Evolutionary conservation across 768 basidiomycete genomes (phyloP), one percentile per base, ranked within the genome.

Genomic region (Leucocoprinus sp.): DNA sequence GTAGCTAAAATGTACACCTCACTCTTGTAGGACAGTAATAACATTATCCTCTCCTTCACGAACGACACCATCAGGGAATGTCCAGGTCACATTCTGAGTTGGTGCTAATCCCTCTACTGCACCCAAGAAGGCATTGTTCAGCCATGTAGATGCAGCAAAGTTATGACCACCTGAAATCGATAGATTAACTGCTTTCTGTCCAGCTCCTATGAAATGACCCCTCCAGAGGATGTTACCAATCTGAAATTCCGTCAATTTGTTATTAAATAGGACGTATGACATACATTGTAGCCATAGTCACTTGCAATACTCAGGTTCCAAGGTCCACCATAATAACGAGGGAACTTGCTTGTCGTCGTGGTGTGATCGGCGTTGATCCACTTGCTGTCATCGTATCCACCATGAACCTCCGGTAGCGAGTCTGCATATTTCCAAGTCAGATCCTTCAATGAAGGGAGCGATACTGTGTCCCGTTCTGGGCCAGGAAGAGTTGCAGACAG

Each of bases 281-380:
- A 11, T 38, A 38, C 37, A 38, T 38, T 18, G 21, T 38, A 38
- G 21, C 37, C 37, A 38, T 38, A 38, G 37, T 38, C 37, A 11
- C 37, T 38, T 8, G 37, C 37, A 38, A 38, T 21, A 38, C 37
- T 38, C 19, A 38, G 8, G 23, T 38, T 38, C 37, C 37, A 38
- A 11, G 37, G 37, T 22, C 37, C 37, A 23, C 37, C 37, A 21
- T 38, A 38, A n/a, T 38, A 38, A 5, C 37, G 37, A 38, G 37
- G 37, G 37, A 38, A 38, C 37, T 38, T 38, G 37, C 37, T 38
- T 21, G 37, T 38, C 2, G 37, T 38, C 21, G 37, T 38, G 3
- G 19, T 38, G 21, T 38, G 37, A 11, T 38, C 19, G 23, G 37
- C 37, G 14, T 38, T 21, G 23, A 38, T 21, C 37, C 37, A 38